Evolutionary conservation across 371 early-diverging fungal genomes (phyloP).

Genomic region (Circinella minor): DNA sequence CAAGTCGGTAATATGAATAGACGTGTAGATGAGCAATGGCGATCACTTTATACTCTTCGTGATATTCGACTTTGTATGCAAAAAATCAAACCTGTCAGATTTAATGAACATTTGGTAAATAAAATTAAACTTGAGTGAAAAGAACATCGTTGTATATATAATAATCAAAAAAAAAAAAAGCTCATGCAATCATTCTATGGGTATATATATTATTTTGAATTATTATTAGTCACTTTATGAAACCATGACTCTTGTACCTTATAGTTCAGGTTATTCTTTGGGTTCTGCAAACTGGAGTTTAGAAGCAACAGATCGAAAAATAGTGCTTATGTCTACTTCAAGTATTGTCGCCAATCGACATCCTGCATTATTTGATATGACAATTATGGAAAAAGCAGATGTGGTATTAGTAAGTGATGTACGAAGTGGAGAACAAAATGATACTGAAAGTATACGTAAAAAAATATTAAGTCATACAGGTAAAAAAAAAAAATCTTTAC

Average conservation of each 20-base stretch:
- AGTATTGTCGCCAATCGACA: conserved; percentile 66
- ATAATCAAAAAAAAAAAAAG: neutral
- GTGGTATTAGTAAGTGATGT: conserved; percentile 59
- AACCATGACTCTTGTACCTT: conserved; percentile 52
- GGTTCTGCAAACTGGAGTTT: conserved; percentile 80
- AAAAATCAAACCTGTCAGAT: conserved; percentile 8
- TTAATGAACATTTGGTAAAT: conserved; percentile 8
- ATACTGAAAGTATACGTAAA: conserved; percentile 24
- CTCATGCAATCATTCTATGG: too few species aligned
- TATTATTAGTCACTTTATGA: conserved; percentile 34
- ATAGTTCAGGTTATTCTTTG: conserved; percentile 71
- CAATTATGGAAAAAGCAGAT: conserved; percentile 61
- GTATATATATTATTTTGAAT: too few species aligned
- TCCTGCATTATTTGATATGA: conserved; percentile 70
- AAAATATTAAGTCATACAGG: conserved; percentile 37
- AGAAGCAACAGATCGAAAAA: conserved; percentile 62
- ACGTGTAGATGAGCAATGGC: conserved; percentile 9
- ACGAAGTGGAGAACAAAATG: conserved; percentile 17
- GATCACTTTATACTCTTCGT: conserved; percentile 5
- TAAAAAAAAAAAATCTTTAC: conserved; percentile 13
- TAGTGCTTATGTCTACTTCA: conserved; percentile 72
- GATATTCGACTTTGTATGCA: conserved; percentile 6
- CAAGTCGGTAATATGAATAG: neutral
- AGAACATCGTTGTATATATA: neutral
- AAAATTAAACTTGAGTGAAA: too few species aligned